Evolutionary conservation across 2,329 filamentous ascomycete species (phyloP), one percentile per base, ranked within the genome.

Genomic region (Pleoardoris graminearum): DNA sequence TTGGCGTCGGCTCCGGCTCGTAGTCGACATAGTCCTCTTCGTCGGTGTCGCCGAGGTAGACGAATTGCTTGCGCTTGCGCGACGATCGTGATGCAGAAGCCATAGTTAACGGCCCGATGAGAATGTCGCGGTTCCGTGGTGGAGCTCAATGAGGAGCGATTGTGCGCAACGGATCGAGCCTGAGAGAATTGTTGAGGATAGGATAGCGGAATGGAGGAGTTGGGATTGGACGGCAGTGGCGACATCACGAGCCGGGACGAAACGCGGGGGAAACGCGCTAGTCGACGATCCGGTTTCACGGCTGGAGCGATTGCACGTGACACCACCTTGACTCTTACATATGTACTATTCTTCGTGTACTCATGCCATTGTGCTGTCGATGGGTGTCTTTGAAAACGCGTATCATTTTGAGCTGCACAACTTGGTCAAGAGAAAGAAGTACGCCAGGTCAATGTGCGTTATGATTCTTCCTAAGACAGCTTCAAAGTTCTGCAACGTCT

Each of bases 41-140:
- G 19, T 38, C 35, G 7, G 57, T 49, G 19, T 57, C 53, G 32
- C 59, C 49, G 12, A 41, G 19, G 42, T 59, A 61, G 12, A 16
- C 38, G 10, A 47, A 30, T 21, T 53, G 51, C 33, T 65, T 69
- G 30, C 66, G 63, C 55, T 69, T 69, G 53, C 62, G 41, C 21
- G 39, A 30, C 32, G 50, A 42, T 11, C 17, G 33, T 21, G 33
- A 37, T 23, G 37, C 16, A 17, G 10, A 19, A 35, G 19, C 16
- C 16, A 33, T 23, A 3, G 10, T 32, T 6, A 11, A 8, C 2
- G 7, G 29, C 14, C 12, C 2, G 14, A 7, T 32, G 19, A n/a
- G n/a, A 25, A 6, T 32, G 10, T 30, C 21, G 7, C n/a, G n/a
- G n/a, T n/a, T n/a, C n/a, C n/a, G n/a, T n/a, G n/a, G n/a, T n/a